A percentile compares a stretch with the other conserved stretches of the same genome.
Evolutionary conservation across 768 basidiomycete genomes (phyloP).

Genomic region (Exidia glandulosa): DNA sequence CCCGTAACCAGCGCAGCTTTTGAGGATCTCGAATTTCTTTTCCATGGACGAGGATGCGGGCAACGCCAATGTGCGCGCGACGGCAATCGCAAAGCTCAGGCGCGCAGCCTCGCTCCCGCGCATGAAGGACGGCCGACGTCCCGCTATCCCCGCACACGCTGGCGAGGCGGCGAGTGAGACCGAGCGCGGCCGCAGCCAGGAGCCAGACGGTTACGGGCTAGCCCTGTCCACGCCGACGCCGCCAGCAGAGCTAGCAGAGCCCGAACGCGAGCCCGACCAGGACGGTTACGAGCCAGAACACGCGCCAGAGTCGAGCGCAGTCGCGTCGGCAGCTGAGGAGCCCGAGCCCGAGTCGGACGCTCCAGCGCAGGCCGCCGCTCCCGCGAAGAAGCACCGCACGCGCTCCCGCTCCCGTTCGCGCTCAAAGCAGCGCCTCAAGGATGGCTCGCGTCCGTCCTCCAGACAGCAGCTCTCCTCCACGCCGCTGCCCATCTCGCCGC

Average conservation of each 20-base stretch:
- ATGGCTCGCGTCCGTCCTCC: neutral
- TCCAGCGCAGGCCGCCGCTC: neutral
- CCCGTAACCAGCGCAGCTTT: too few relatives aligned
- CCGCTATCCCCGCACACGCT: conserved; percentile 60
- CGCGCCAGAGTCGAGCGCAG: neutral
- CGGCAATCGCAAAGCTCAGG: conserved; percentile 81
- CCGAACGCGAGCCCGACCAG: too few relatives aligned
- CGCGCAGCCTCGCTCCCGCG: conserved; percentile 85
- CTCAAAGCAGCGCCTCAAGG: neutral
- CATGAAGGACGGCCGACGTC: conserved; percentile 82
- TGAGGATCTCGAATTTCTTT: too few relatives aligned
- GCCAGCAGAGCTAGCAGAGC: neutral
- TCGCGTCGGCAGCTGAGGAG: neutral
- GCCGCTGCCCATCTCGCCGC: neutral
- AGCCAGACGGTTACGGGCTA: neutral
- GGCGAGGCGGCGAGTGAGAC: conserved; percentile 32
- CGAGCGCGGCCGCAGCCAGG: neutral
- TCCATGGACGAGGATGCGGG: neutral
- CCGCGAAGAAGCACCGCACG: neutral
- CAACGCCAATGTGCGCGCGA: conserved; percentile 60
- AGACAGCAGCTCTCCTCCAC: neutral
- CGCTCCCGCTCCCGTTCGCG: neutral
- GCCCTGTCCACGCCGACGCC: neutral
- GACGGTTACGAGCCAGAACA: neutral
- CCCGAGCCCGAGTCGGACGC: neutral